Evolutionary conservation across 2,329 filamentous ascomycete species (phyloP).

Genomic region (Verticillium zaregamsianum): DNA sequence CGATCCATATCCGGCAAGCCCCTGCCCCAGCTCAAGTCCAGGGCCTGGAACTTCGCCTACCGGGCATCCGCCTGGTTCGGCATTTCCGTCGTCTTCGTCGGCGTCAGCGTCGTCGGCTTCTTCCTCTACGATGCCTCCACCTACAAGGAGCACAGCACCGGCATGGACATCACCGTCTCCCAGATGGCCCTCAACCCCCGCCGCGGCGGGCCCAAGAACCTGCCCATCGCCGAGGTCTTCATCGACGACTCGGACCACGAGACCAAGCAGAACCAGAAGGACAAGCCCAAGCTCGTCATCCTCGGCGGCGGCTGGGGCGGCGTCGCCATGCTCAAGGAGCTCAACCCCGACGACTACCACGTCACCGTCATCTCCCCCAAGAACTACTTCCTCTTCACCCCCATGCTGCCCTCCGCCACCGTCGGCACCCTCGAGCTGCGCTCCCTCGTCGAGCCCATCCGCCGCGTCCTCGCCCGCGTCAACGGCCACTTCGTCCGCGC

Average conservation of each 20-base stretch:
- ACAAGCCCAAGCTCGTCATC: constrained; percentile 90
- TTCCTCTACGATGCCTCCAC: constrained; percentile 93
- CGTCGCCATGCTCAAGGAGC: constrained; percentile 82
- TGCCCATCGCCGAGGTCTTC: constrained; percentile 83
- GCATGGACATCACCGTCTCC: constrained; percentile 76
- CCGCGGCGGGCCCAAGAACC: constrained; percentile 86
- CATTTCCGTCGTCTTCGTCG: constrained; percentile 67
- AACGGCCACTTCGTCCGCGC: constrained; percentile 88
- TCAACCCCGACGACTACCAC: constrained; percentile 90
- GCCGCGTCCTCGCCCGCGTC: constrained; percentile 73
- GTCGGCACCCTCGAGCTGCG: constrained; percentile 91
- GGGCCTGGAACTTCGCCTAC: constrained; percentile 57
- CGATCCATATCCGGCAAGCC: constrained; percentile 49
- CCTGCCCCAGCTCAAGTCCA: constrained; percentile 42
- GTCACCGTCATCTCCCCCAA: constrained; percentile 91
- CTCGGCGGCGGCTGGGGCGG: constrained; percentile 94
- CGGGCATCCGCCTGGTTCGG: constrained; percentile 69
- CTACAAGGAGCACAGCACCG: constrained; percentile 68
- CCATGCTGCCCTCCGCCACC: constrained; percentile 95
- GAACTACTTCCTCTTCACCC: constrained; percentile 97
- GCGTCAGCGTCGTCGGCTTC: constrained; percentile 70
- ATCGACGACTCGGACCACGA: constrained; percentile 84
- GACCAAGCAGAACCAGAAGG: constrained; percentile 65
- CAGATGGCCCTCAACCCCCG: constrained; percentile 76
- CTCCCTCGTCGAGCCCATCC: constrained; percentile 88